Conservation (phyloP, 208 protist species). For the Blechomonas ayalai region DNA sequence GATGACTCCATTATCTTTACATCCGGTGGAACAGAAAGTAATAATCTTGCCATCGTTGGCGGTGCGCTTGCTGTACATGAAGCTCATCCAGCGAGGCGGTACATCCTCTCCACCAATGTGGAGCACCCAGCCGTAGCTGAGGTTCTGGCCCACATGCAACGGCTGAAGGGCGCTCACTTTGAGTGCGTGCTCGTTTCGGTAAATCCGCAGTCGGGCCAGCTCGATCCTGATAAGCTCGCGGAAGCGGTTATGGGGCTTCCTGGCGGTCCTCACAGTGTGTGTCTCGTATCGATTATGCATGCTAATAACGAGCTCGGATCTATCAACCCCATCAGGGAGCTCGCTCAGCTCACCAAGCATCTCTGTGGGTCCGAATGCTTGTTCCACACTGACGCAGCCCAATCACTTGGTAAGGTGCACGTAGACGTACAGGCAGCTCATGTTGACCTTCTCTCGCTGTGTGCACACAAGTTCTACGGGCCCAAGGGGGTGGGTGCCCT, state of each 20-base stretch:
- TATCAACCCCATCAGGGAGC: conserved; percentile 85
- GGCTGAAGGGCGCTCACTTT: conserved; percentile 4
- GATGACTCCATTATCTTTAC: conserved; percentile 88
- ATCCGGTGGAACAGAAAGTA: conserved; percentile 91
- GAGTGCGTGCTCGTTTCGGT: conserved; percentile 32
- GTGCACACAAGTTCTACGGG: conserved; percentile 97
- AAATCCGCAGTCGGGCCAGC: conserved; percentile 21
- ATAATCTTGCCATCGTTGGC: conserved; percentile 90
- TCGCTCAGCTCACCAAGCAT: conserved; percentile 56
- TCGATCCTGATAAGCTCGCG: conserved; percentile 24
- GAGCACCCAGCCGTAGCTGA: conserved; percentile 88
- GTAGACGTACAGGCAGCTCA: conserved; percentile 88
- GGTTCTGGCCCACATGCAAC: conserved; percentile 47
- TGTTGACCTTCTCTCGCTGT: conserved; percentile 95
- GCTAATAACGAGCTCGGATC: conserved; percentile 95
- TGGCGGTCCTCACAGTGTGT: conserved; percentile 30
- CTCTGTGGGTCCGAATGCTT: conserved; percentile 51
- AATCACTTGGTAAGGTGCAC: conserved; percentile 96
- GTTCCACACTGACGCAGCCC: conserved; percentile 94
- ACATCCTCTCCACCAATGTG: conserved; percentile 68
- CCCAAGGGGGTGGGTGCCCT: conserved; percentile 90
- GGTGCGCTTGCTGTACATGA: conserved; percentile 27
- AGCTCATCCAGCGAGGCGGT: conserved; percentile 13
- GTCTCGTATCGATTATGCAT: conserved; percentile 92
- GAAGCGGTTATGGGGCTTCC: conserved; percentile 18